Base-by-base conservation (phyloP, 2,329 filamentous ascomycete species). In the Aphanocladium album region DNA sequence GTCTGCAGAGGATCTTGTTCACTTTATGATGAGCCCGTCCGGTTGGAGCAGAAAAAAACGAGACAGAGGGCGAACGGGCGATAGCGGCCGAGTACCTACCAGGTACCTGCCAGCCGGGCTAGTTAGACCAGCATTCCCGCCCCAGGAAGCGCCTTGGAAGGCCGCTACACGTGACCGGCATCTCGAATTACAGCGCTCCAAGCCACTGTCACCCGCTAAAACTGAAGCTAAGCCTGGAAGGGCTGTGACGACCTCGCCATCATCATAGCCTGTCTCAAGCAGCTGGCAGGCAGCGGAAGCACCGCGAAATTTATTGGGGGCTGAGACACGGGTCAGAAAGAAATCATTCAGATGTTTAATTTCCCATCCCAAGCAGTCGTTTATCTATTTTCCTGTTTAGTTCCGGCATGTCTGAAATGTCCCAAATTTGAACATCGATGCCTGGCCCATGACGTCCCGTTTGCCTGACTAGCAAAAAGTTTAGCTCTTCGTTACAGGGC, bases 311-410 rank as follows among this genome's bases (percentile, higher is more conserved):
- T 17, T 25, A 5, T 25, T 41, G 54, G 43, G 23, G 55, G 46
- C 55, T 57, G 55, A 57, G 55, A 57, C 55, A 57, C n/a, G 19
- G 39, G 33, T 47, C 41, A 43, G 9, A 27, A 39, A 8, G 16
- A 9, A 27, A 23, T 19, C 16, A 16, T 46, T 8, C 7, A 5
- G 5, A 1, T n/a, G 25, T 46, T 46, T 56, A 56, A 56, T 56
- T 56, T 37, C 7, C n/a, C 46, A n/a, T n/a, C n/a, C n/a, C n/a
- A n/a, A n/a, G n/a, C n/a, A n/a, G n/a, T n/a, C n/a, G n/a, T n/a
- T n/a, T n/a, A n/a, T n/a, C n/a, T n/a, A n/a, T n/a, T n/a, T n/a
- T n/a, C n/a, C n/a, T n/a, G n/a, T n/a, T n/a, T n/a, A n/a, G n/a
- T n/a, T n/a, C n/a, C n/a, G n/a, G n/a, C n/a, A n/a, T 35, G 33